Percentiles rank a stretch among this genome's conserved stretches.
Conservation (phyloP, 2,329 filamentous ascomycete species). For the Epicoccum sorghinum region DNA sequence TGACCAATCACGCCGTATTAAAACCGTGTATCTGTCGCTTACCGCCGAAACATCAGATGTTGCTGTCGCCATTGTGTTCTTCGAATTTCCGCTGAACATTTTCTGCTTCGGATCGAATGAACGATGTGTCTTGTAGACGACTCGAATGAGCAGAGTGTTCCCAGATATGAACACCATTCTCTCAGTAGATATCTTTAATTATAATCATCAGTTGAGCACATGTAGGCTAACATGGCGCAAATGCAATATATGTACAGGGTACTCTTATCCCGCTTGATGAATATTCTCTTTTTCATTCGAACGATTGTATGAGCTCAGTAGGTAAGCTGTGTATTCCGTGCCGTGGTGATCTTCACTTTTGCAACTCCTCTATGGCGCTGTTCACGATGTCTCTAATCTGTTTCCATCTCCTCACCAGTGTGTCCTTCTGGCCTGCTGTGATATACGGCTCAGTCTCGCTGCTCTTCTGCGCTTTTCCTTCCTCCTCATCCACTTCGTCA, state of each 20-base stretch:
- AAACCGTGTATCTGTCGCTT: not conserved
- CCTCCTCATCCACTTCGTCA: conserved; percentile 17
- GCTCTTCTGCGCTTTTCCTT: not conserved
- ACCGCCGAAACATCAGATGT: not conserved
- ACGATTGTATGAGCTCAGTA: not conserved
- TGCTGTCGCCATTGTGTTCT: too few relatives aligned
- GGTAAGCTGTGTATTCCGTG: not conserved
- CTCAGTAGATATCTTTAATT: too few relatives aligned
- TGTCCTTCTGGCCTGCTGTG: conserved; percentile 29
- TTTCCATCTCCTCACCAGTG: conserved; percentile 43
- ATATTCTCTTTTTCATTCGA: not conserved
- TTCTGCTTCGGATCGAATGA: too few relatives aligned
- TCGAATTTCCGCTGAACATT: too few relatives aligned
- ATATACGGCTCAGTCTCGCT: not conserved
- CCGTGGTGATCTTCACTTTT: not conserved
- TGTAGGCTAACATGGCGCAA: too few relatives aligned
- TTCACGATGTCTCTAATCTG: conserved; percentile 43
- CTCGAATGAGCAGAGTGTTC: too few relatives aligned
- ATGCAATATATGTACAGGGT: too few relatives aligned
- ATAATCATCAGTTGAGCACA: too few relatives aligned
- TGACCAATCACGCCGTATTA: not conserved
- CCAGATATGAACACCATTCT: too few relatives aligned
- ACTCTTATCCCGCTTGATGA: too few relatives aligned
- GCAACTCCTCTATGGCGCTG: conserved; percentile 18
- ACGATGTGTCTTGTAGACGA: too few relatives aligned